Base-by-base conservation (phyloP, 306 rosid species). In the Lablab purpureus region DNA sequence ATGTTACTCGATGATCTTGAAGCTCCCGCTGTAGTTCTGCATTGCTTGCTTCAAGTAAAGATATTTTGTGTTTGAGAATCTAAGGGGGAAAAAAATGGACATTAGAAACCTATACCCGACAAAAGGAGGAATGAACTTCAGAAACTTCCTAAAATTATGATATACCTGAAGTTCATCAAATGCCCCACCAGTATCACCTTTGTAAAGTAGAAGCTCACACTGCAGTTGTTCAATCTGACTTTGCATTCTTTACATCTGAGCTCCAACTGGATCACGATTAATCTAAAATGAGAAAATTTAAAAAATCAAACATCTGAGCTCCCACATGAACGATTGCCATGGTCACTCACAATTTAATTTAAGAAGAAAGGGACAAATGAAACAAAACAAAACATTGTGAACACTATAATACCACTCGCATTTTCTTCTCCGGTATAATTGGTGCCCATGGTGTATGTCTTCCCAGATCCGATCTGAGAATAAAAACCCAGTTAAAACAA, bases 191-290 rank as follows among this genome's bases (percentile, higher is more conserved):
- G 85, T 81, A 84, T 90, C 94, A 27, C 97, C 93, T 18, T 90
- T 89, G 69, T 71, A 90, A 82, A 93, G 90, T 15, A 91, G 60
- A 84, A 96, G 96, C 85, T 93, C 99, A 69, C 93, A 68, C 65
- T 96, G 94, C 84, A 96, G 79, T 60, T 96, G 99, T 81, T 96
- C 99, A 79, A 96, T 88, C 84, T 93, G 97, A 83, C 91, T 93
- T 41, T 91, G 87, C 96, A 96, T 83, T 83, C 78, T 77, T 74
- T 91, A 96, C 69, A 93, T 63, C 65, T 91, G 96, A 80, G 97
- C 89, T 59, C 96, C 92, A 81, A 86, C 75, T 19, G 98, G 99
- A 73, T 96, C 99, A 14, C 99, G 97, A 41, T 96, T 96, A 81
- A 96, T 79, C 99, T 96, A 62, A 66, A 71, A 50, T 50, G 77